Base-by-base conservation (phyloP, 352 stramenopile species). In the Bremia lactucae region DNA sequence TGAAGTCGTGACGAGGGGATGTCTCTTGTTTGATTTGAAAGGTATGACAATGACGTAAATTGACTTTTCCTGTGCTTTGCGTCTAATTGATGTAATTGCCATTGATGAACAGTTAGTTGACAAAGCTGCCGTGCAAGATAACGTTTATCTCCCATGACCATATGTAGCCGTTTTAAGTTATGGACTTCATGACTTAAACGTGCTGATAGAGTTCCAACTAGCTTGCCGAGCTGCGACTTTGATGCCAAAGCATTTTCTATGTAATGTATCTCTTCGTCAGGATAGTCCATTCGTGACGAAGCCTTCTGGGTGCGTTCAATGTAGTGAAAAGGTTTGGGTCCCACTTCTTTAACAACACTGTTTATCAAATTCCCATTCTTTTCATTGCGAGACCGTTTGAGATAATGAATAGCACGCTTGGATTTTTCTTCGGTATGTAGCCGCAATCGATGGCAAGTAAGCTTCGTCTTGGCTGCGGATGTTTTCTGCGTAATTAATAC, bases 221-320 rank as follows among this genome's bases (percentile, higher is more conserved):
- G 41, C 23, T 63, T 61, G 0, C 15, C 26, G n/a, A 87, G 57
- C n/a, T 85, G 74, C 7, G 49, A 55, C 15, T 49, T 37, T 3
- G 53, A 65, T 28, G 53, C 42, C 26, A 44, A 34, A 31, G 2
- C 19, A 42, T 38, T 19, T 33, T 36, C 18, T 23, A 14, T 13
- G 0, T 36, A 46, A 49, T 39, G 16, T 10, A 15, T 22, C 4
- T 46, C 42, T 24, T 37, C 7, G 6, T 59, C 46, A 20, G 51
- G 18, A 3, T 48, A 16, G 15, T 58, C 13, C 11, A 28, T 6
- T 13, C 34, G 62, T 6, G 48, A 60, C n/a, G 59, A 65, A 15
- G 46, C 43, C 14, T 55, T 71, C 29, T 68, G 62, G 6, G 74
- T 74, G n/a, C 68, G 74, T 42, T 87, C 69, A 40, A 87, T 83